Evolutionary conservation across 2,329 filamentous ascomycete species (phyloP), one percentile per base, ranked within the genome.

Genomic region (Cladosporium velox): DNA sequence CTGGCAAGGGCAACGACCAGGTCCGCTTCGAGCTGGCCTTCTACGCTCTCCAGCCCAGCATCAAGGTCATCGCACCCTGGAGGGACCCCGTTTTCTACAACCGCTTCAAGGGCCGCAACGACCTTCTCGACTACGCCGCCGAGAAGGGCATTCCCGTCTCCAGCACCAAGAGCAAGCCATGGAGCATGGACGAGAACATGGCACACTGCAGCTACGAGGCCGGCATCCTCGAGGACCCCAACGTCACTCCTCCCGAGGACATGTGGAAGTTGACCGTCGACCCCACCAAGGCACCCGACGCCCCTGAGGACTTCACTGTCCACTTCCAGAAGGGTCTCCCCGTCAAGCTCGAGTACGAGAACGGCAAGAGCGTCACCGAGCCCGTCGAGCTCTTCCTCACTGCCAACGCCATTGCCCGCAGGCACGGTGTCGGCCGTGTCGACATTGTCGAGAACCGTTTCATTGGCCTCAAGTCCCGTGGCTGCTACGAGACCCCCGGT

Each of bases 361-460:
- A 82, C 61, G 78, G 80, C 66, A 86, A 90, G 82, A 83, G 81
- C 44, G 83, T 87, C 72, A 91, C 90, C 65, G 89, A 90, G 74
- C 83, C 87, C 5, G 84, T 92, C 65, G 88, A 90, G 75, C 82
- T 94, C 66, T 94, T 94, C 83, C 82, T 87, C 68, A 84, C 86
- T 65, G 84, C 87, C 72, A 93, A 93, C 81, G 82, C 86, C 67
- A 89, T 94, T 70, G 91, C 87, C 70, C 85, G 87, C 77, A 85
- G 83, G 70, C 83, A 92, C 81, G 91, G 91, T 77, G 86, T 94
- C 71, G 91, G 91, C 73, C 84, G 91, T 74, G 89, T 94, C 71
- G 91, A 94, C 78, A 94, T 94, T 75, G 91, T 93, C 68, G 90
- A 92, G 78, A 91, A 91, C 82, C 86, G 91, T 64, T 91, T 90